Conservation (phyloP, 257 asterid genomes). For the Jacaranda mimosifolia region DNA sequence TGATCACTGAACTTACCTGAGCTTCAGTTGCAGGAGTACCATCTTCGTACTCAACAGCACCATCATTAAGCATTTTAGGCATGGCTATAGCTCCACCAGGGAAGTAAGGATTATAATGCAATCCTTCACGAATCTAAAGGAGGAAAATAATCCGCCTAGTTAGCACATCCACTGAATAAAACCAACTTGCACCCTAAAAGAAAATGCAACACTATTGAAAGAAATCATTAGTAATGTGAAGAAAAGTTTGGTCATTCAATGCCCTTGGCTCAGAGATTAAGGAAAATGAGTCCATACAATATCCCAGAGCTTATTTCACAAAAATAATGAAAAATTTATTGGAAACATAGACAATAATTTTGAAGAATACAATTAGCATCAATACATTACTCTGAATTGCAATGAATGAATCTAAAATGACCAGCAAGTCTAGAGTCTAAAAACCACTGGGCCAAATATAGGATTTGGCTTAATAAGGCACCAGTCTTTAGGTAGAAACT, state of each 20-base stretch:
- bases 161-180: slow-evolving; percentile 21
- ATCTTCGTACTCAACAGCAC: slow-evolving; percentile 86
- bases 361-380: background rate
- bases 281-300: background rate
- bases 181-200: background rate
- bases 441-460: no score
- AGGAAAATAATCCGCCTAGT: slow-evolving; percentile 32
- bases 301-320: background rate
- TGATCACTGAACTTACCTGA: slow-evolving; percentile 50
- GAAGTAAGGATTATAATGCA: slow-evolving; percentile 84
- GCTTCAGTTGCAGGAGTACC: slow-evolving; percentile 88
- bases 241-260: background rate
- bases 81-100: slow-evolving; percentile 92
- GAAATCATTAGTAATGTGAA: background rate
- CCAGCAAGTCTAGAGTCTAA: no score
- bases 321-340: background rate
- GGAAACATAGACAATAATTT: background rate
- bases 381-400: background rate
- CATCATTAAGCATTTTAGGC: slow-evolving; percentile 89
- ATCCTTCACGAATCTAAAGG: slow-evolving; percentile 75
- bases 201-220: background rate
- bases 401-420: background rate
- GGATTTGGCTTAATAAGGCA: no score
- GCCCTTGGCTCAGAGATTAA: no score
- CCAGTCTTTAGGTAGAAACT: no score